Base-by-base conservation (phyloP, 2,329 filamentous ascomycete genomes). In the Davidsoniella neocaledoniae region DNA sequence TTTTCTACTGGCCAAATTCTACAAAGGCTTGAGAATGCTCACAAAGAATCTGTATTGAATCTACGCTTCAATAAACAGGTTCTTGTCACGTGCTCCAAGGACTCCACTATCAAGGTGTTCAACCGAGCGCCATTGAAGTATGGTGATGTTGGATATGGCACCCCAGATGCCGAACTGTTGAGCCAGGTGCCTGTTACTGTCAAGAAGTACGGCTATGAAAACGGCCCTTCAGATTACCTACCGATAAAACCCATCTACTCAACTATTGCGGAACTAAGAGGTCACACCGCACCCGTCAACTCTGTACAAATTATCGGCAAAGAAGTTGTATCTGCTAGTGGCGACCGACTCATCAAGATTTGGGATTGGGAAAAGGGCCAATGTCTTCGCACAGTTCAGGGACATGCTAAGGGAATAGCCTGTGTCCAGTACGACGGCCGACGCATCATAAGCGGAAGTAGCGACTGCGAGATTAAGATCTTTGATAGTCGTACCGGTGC, bases 381-480 rank as follows among this genome's bases (percentile, higher is more conserved):
- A 41, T 90, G 85, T 62, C 72, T 75, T 42, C 78, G 83, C 58
- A 94, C 85, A 0, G 79, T 94, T 33, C 72, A 84, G 38, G 91
- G 90, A 1, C 91, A 98, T 59, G 78, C 77, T 55, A 98, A 98
- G 62, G 91, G 91, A 29, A 96, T 98, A 58, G 91, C 91, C 2
- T 98, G 91, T 62, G 88, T 98, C 14, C 90, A 98, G 64, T 96
- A 91, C 60, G 91, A 98, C 61, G 87, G 86, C 23, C 79, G 86
- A 46, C 78, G 91, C 17, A 93, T 98, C 55, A 86, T 98, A 47
- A 95, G 86, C 58, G 91, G 91, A 2, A 95, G 88, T 63, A 95
- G 88, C 57, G 91, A 98, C 63, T 87, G 93, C 61, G 88, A 91
- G 39, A 86, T 98, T 29, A 87, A 91, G 57, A 91, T 98, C 17